Base-by-base conservation (phyloP, 768 basidiomycete species). In the Boletus eberwhitei region DNA sequence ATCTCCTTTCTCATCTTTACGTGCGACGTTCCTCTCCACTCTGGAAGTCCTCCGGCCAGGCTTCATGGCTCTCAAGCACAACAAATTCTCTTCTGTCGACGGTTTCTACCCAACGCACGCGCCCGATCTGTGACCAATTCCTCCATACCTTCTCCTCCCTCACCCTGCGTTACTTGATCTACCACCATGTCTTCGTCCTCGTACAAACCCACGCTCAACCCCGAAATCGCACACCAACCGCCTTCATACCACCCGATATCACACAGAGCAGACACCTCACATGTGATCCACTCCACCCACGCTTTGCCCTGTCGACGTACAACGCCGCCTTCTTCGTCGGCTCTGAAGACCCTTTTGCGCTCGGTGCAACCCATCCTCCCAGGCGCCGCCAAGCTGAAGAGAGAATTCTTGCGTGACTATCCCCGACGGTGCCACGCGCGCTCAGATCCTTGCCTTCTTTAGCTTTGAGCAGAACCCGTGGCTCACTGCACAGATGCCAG, bases 1-100 rank as follows among this genome's bases (percentile, higher is more conserved):
- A 97, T 60, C 81, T 97, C 8, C 79, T 98, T 4, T 88, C 90
- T 0, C 90, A 94, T 64, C 82, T 98, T 22, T 98, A 98, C 68
- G 90, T 81, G 5, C 83, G 87, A 40, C 87, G 92, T 8, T 88
- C 91, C 0, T 76, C 72, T 9, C 68, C 84, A 0, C 68, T 96
- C 3, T 98, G 94, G 94, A 98, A 95, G 74, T 84, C 87, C 14
- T 74, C 87, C 0, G 63, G 68, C 1, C 75, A 79, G 32, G 64
- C 80, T 2, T 66, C 77, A 0, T 98, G 94, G 94, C 84, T 97
- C 61, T 64, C 79, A 2, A 68, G 73, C n/a, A 85, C 83, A 2
- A 74, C 87, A 42, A 67, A 71, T 3, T 58, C 59, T 69, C 73
- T 56, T 40, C 71, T 45, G 43, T 72, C 51, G 55, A 80, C 46